phyloP scores from a whole-genome alignment of 2,329 filamentous ascomycete species.

The Hirsutella thompsonii region DNA sequence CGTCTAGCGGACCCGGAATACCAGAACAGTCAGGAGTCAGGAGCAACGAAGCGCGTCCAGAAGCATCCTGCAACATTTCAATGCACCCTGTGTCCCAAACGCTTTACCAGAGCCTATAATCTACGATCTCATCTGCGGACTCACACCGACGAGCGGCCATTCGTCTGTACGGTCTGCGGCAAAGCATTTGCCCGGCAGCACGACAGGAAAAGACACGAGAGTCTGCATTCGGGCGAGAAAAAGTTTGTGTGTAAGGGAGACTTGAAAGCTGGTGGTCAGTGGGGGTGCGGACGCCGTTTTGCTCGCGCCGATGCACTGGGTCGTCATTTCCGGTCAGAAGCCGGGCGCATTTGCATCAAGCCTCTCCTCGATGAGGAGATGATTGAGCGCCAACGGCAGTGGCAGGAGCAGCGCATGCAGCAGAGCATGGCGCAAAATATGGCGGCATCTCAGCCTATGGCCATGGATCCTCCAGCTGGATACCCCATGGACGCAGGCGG shows the following conservation, averaged over 20 bases:
- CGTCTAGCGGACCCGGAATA: slow-evolving; percentile 82
- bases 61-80: slow-evolving; percentile 98
- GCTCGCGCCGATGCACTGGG: slow-evolving; percentile 91
- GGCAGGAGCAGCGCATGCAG: slow-evolving; percentile 58
- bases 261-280: slow-evolving; percentile 68
- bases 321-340: slow-evolving; percentile 89
- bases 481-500: slow-evolving; percentile 43
- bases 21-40: slow-evolving; percentile 49
- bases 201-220: slow-evolving; percentile 93
- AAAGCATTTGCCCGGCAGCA: slow-evolving; percentile 97
- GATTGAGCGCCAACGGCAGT: slow-evolving; percentile 61
- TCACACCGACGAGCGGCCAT: slow-evolving; percentile 92
- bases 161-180: slow-evolving; percentile 91
- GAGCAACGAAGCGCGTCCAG: slow-evolving; percentile 69
- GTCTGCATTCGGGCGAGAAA: slow-evolving; percentile 92
- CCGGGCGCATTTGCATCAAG: slow-evolving; percentile 91
- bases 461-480: slow-evolving; percentile 46
- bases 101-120: slow-evolving; percentile 94
- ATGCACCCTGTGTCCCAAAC: slow-evolving; percentile 83
- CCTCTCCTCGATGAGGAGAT: slow-evolving; percentile 94
- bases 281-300: slow-evolving; percentile 89
- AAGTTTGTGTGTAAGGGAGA: slow-evolving; percentile 95
- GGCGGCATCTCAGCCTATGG: slow-evolving; percentile 40
- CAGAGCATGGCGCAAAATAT: slow-evolving; percentile 51
- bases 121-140: slow-evolving; percentile 88